Evolutionary conservation across 2,329 filamentous ascomycete species (phyloP), one percentile per base, ranked within the genome.

Genomic region (Capronia epimyces): DNA sequence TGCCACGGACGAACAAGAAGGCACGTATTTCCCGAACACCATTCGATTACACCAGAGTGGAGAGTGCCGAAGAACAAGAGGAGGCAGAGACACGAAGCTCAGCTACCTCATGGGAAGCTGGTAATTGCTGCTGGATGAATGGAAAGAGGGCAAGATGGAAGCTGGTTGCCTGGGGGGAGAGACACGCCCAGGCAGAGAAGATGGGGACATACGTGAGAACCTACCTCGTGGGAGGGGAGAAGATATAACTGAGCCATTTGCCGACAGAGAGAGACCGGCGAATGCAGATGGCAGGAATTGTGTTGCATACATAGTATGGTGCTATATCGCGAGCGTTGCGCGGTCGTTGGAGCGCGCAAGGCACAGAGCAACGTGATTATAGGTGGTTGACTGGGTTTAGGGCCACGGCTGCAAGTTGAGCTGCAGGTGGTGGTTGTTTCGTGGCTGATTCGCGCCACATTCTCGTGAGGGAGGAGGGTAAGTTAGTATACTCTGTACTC

Each of bases 321-420:
- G 52, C 56, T 59, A 57, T 59, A 57, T 60, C 58, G 44, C 58
- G 58, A 59, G 27, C 48, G 36, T 56, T 16, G 51, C 58, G 51
- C 58, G 58, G 51, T 54, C 54, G 54, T 56, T 51, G 43, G 48
- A 41, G 52, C 55, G 58, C 45, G 58, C 57, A 43, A 39, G 42
- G 25, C 20, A 37, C 39, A 13, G 45, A 45, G 13, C 29, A 44
- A 50, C 46, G 40, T 43, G 55, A 48, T 29, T 27, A 57, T 57
- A 57, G 55, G 55, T 16, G 31, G 46, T 36, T 49, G 48, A 42
- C 34, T n/a, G 25, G 16, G 37, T 31, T 25, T 15, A 39, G 13
- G 9, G 39, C 39, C 13, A 25, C 20, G 39, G 39, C 8, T 25
- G 12, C 20, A 32, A 25, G 21, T 32, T 20, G 50, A 51, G 46